These are phyloP conservation scores for Fraxinus velutina DNA, from an alignment of 305 asterid genomes.

Conservation along the genomic window DNA sequence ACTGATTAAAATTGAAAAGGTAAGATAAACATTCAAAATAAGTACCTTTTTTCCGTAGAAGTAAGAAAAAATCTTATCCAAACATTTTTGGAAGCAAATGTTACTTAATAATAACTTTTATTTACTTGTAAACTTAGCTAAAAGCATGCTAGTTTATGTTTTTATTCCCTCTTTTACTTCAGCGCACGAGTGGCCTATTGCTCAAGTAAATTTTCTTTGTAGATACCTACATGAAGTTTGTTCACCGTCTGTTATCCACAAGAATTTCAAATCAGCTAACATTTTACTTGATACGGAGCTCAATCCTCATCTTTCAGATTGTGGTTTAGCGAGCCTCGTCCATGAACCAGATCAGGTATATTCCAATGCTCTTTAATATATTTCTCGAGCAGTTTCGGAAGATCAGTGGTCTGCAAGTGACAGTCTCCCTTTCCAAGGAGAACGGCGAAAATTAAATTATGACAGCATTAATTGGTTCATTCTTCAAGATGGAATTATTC, in stretches of 20 bases:
- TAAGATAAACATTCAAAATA: not conserved
- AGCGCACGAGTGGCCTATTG: not conserved
- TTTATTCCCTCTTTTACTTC: not conserved
- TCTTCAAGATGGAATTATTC: not conserved
- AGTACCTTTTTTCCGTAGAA: not conserved
- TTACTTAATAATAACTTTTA: not conserved
- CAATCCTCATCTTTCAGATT: slow-evolving; percentile 92
- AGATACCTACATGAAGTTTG: slow-evolving; percentile 96
- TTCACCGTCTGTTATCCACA: slow-evolving; percentile 83
- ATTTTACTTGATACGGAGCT: slow-evolving; percentile 84
- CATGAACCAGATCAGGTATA: slow-evolving; percentile 73
- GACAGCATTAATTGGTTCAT: slow-evolving; percentile 1
- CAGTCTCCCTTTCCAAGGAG: not conserved
- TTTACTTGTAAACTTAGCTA: not conserved
- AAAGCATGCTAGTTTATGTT: not conserved
- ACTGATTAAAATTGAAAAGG: not conserved
- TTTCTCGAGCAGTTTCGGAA: not conserved
- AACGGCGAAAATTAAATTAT: not conserved
- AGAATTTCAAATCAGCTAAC: slow-evolving; percentile 79
- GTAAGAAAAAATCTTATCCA: not conserved
- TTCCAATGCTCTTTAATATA: not conserved
- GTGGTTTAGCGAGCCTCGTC: slow-evolving; percentile 70
- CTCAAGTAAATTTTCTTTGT: slow-evolving; percentile 28
- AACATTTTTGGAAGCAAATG: not conserved
- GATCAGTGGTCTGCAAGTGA: not conserved